Conservation (phyloP, 176 grass and related monocot genomes). For the Musa itinerans region DNA sequence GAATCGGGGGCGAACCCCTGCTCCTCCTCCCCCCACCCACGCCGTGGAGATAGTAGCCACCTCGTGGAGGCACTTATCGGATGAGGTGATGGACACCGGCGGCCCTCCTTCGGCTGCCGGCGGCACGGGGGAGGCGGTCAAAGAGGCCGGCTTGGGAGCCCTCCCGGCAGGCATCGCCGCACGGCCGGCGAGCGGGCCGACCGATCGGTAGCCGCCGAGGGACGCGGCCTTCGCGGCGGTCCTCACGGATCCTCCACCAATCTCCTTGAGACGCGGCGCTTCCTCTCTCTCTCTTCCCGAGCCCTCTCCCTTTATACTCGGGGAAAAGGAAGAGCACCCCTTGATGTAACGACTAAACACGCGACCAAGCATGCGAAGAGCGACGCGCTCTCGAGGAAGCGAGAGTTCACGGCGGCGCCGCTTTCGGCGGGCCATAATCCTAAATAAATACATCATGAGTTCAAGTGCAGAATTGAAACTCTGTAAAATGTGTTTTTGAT, state of each 20-base stretch:
- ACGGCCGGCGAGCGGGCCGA: constrained; percentile 5
- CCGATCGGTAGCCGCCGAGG: constrained; percentile 16
- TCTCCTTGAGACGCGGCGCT: not conserved
- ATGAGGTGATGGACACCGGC: constrained; percentile 30
- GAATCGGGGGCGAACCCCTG: constrained; percentile 13
- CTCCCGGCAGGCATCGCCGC: constrained; percentile 9
- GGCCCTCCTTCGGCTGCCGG: constrained; percentile 16
- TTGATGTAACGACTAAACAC: no score
- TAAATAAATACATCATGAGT: no score
- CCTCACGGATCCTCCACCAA: constrained; percentile 56
- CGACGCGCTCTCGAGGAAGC: no score
- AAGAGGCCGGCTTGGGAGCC: constrained; percentile 6
- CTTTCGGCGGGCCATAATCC: no score
- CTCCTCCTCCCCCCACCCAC: constrained; percentile 47
- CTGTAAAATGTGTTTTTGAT: no score
- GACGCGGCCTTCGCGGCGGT: constrained; percentile 50
- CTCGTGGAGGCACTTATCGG: constrained; percentile 24
- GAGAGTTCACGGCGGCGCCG: no score
- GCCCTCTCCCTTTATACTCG: no score
- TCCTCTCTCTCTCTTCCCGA: not conserved
- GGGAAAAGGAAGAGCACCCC: no score
- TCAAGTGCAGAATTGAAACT: no score
- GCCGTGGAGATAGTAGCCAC: not conserved
- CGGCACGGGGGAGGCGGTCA: constrained; percentile 12
- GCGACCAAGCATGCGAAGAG: no score